Conservation (phyloP, 2,329 filamentous ascomycete genomes). For the Fusarium sp. region DNA sequence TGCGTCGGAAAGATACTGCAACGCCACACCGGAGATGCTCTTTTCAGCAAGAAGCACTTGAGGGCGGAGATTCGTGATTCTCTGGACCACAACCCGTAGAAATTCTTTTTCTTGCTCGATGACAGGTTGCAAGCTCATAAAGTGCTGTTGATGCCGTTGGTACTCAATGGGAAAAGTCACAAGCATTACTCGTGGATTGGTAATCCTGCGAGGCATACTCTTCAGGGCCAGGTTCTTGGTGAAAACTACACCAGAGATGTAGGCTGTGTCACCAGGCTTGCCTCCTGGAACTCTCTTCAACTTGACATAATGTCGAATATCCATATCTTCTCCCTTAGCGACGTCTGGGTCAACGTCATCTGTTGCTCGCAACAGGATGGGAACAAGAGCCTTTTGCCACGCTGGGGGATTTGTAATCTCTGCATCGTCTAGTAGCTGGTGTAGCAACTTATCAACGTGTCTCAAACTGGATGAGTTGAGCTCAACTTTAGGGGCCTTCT, state of each 20-base stretch:
- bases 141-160: slow-evolving; percentile 85
- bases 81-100: slow-evolving; percentile 87
- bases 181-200: slow-evolving; percentile 86
- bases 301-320: slow-evolving; percentile 97
- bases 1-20: slow-evolving; percentile 87
- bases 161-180: slow-evolving; percentile 97
- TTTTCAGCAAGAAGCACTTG: slow-evolving; percentile 92
- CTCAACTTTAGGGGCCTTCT: slow-evolving; percentile 79
- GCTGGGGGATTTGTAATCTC: slow-evolving; percentile 76
- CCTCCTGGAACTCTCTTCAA: slow-evolving; percentile 96
- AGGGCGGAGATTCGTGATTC: slow-evolving; percentile 86
- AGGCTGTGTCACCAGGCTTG: slow-evolving; percentile 89
- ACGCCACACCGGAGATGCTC: slow-evolving; percentile 88
- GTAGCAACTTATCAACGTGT: slow-evolving; percentile 86
- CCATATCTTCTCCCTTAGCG: slow-evolving; percentile 90
- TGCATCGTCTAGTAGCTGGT: slow-evolving; percentile 83
- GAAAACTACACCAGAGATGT: slow-evolving; percentile 96
- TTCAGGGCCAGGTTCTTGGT: slow-evolving; percentile 97
- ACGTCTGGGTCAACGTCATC: slow-evolving; percentile 96
- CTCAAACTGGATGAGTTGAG: slow-evolving; percentile 87
- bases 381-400: slow-evolving; percentile 92
- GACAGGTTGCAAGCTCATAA: slow-evolving; percentile 97
- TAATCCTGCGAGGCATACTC: slow-evolving; percentile 90
- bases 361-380: slow-evolving; percentile 88
- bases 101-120: slow-evolving; percentile 98